Evolutionary conservation across 495 filamentous ascomycete genomes (phyloP).

Genomic region (Paragyromitra xinjiangensis): DNA sequence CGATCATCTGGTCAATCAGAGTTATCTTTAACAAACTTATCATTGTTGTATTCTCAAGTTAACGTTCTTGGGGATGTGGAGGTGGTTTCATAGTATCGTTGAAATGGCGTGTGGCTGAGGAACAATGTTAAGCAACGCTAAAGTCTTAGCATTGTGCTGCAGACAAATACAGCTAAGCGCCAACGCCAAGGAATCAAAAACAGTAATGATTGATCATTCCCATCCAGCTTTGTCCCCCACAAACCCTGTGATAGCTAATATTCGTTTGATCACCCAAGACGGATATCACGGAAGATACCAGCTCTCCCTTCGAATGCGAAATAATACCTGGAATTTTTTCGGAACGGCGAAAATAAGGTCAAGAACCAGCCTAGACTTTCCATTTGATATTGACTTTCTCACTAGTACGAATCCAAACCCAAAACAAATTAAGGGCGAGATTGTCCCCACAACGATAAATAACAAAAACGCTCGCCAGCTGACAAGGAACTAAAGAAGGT

Average conservation of each 20-base stretch:
- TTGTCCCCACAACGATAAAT: constrained; percentile 1
- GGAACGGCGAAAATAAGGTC: neutral
- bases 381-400: neutral
- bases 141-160: constrained; percentile 24
- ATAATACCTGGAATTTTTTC: too few relatives aligned
- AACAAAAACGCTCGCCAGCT: neutral
- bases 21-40: neutral
- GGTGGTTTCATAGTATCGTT: constrained; percentile 2
- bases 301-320: too few relatives aligned
- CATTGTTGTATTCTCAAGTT: neutral
- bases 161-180: neutral
- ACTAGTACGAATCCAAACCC: constrained; percentile 7
- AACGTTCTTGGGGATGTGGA: neutral
- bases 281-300: neutral
- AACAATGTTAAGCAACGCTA: constrained; percentile 28
- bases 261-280: neutral
- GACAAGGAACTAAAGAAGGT: neutral
- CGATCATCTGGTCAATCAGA: neutral
- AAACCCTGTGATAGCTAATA: neutral
- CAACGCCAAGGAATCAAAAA: neutral
- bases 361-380: neutral
- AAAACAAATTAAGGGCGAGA: constrained; percentile 5
- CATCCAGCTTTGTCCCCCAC: neutral
- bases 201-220: neutral
- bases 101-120: constrained; percentile 8